A percentile compares a stretch with the other conserved stretches of the same genome.
phyloP scores from a whole-genome alignment of 345 rosid species.

The Camelina neglecta region DNA sequence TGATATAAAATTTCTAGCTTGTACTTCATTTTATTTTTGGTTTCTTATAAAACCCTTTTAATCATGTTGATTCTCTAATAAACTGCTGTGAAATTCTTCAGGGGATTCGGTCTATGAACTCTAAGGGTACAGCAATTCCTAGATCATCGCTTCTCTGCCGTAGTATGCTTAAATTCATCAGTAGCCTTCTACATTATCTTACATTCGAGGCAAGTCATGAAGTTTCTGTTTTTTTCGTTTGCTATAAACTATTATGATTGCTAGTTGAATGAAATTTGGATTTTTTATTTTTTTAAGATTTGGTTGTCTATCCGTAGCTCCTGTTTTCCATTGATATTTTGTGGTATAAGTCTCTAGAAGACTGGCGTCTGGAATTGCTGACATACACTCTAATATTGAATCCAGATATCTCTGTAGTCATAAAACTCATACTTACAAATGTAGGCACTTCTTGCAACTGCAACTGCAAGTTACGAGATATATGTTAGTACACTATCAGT shows the following conservation, averaged over 20 bases:
- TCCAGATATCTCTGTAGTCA: conserved; percentile 13
- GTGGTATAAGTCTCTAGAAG: conserved; percentile 1
- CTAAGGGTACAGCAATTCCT: conserved; percentile 75
- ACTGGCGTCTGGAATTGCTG: conserved; percentile 13
- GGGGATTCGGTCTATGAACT: conserved; percentile 82
- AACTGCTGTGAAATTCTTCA: conserved; percentile 43
- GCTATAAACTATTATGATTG: neutral
- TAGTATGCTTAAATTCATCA: conserved; percentile 94
- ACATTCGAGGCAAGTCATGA: conserved; percentile 85
- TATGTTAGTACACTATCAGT: neutral
- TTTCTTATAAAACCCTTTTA: conserved; percentile 14
- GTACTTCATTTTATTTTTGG: neutral
- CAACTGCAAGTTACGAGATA: neutral
- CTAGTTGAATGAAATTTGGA: neutral
- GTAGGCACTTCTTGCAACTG: conserved; percentile 22
- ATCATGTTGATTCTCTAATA: conserved; percentile 34
- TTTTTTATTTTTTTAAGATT: neutral
- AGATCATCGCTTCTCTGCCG: conserved; percentile 97
- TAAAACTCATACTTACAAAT: neutral
- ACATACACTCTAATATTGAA: neutral
- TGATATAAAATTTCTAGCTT: conserved; percentile 12
- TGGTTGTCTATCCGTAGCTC: conserved; percentile 9
- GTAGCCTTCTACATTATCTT: conserved; percentile 93
- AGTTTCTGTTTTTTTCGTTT: conserved; percentile 36
- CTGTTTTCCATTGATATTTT: conserved; percentile 2